These are phyloP conservation scores for Phytophthora pistaciae DNA, from an alignment of 352 stramenopile genomes.

Conservation along the genomic window DNA sequence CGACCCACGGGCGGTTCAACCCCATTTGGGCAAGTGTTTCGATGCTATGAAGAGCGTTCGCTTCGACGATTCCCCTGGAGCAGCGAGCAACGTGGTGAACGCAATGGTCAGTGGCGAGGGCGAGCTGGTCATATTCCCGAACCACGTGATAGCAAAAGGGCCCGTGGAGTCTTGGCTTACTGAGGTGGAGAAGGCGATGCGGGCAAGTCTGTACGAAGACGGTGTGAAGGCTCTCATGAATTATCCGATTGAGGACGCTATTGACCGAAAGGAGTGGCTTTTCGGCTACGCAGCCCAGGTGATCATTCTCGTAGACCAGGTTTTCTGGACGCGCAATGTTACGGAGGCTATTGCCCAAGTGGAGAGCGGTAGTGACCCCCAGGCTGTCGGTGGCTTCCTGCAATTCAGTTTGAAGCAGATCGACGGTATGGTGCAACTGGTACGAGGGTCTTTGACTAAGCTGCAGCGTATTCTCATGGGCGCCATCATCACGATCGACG, in stretches of 20 bases:
- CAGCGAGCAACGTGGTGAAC: constrained; percentile 64
- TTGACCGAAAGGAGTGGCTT: constrained; percentile 91
- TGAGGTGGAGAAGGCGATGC: constrained; percentile 91
- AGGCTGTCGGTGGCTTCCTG: constrained; percentile 86
- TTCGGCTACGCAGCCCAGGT: constrained; percentile 90
- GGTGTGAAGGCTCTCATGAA: constrained; percentile 84
- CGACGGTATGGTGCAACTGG: constrained; percentile 93
- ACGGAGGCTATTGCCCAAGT: constrained; percentile 80
- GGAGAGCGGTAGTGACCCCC: constrained; percentile 66
- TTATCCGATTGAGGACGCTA: constrained; percentile 90
- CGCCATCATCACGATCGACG: constrained; percentile 93
- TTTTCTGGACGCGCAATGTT: constrained; percentile 93
- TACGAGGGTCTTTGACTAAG: constrained; percentile 85
- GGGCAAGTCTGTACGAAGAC: constrained; percentile 87
- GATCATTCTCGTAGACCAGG: constrained; percentile 92
- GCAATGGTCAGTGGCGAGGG: constrained; percentile 90
- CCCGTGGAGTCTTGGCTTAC: constrained; percentile 91
- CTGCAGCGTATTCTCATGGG: constrained; percentile 92
- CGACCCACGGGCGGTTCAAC: constrained; percentile 90
- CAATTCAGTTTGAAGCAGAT: constrained; percentile 93
- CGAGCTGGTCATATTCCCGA: constrained; percentile 85
- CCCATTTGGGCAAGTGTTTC: constrained; percentile 93
- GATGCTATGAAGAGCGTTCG: constrained; percentile 94
- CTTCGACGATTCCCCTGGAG: constrained; percentile 66
- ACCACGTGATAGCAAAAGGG: constrained; percentile 80